Evolutionary conservation across 306 rosid genomes (phyloP).

Genomic region (Abrus pulchellus): DNA sequence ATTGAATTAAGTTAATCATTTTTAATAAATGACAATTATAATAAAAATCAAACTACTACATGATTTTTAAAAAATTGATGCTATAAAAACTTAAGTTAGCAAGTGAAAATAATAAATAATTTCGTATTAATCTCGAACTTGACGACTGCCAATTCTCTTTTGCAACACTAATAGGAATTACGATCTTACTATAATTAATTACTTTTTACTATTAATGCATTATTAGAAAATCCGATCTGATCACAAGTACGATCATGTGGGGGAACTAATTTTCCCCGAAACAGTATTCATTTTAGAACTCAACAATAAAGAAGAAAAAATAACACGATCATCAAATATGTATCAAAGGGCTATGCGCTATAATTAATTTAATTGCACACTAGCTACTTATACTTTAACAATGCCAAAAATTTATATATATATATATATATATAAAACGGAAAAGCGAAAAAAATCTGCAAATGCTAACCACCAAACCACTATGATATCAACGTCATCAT

Average conservation of each 20-base stretch:
- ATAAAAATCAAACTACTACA: not conserved
- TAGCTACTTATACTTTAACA: slow-evolving; percentile 10
- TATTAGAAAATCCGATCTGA: not conserved
- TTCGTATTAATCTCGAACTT: not conserved
- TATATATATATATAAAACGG: not conserved
- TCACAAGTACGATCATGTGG: slow-evolving; percentile 9
- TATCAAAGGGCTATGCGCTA: not conserved
- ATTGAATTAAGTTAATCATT: not conserved
- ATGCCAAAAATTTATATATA: not conserved
- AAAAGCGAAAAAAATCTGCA: slow-evolving; percentile 26
- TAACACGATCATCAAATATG: not conserved
- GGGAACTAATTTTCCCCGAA: not conserved
- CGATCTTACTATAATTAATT: too few relatives aligned
- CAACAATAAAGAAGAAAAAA: not conserved
- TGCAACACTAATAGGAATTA: not conserved
- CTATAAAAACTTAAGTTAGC: not conserved
- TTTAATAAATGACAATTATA: not conserved
- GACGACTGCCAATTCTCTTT: not conserved
- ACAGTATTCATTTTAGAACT: not conserved
- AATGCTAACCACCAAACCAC: slow-evolving; percentile 53
- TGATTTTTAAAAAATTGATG: not conserved
- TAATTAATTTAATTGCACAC: slow-evolving; percentile 46
- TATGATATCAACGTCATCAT: slow-evolving; percentile 40
- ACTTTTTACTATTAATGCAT: not conserved
- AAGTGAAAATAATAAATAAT: not conserved